These are phyloP conservation scores for Dicorynia guianensis DNA, from an alignment of 306 rosid species.

Conservation along the genomic window DNA sequence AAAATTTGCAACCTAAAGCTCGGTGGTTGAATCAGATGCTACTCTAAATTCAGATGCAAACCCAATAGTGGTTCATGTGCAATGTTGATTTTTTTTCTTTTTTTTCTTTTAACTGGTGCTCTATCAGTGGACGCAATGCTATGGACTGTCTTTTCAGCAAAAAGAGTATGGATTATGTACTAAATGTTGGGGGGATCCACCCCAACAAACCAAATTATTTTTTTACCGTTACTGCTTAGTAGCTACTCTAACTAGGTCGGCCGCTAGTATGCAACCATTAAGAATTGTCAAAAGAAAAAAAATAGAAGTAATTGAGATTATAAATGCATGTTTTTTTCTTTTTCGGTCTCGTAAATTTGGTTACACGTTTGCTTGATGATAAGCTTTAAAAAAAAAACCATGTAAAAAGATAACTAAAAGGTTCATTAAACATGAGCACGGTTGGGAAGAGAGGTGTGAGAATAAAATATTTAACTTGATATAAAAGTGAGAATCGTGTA, in stretches of 20 bases:
- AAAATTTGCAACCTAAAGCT: neutral
- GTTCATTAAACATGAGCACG: neutral
- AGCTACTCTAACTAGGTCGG: neutral
- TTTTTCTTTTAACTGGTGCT: no score
- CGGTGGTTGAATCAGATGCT: neutral
- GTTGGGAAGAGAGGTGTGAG: no score
- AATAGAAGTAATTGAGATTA: neutral
- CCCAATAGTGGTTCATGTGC: neutral
- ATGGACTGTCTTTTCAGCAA: no score
- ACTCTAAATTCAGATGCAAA: neutral
- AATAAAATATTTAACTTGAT: no score
- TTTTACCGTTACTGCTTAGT: neutral
- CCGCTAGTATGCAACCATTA: neutral
- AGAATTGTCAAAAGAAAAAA: neutral
- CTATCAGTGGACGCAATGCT: no score
- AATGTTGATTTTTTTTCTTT: neutral
- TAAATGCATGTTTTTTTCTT: constrained; percentile 27
- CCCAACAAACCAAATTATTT: neutral
- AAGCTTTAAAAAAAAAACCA: neutral
- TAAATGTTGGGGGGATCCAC: no score
- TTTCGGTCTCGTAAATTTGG: neutral
- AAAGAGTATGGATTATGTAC: no score
- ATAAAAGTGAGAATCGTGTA: no score
- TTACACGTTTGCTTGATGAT: neutral
- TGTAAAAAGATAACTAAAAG: neutral